Evolutionary conservation across 768 basidiomycete genomes (phyloP), one percentile per base, ranked within the genome.

Genomic region (Ephemerocybe angulata): DNA sequence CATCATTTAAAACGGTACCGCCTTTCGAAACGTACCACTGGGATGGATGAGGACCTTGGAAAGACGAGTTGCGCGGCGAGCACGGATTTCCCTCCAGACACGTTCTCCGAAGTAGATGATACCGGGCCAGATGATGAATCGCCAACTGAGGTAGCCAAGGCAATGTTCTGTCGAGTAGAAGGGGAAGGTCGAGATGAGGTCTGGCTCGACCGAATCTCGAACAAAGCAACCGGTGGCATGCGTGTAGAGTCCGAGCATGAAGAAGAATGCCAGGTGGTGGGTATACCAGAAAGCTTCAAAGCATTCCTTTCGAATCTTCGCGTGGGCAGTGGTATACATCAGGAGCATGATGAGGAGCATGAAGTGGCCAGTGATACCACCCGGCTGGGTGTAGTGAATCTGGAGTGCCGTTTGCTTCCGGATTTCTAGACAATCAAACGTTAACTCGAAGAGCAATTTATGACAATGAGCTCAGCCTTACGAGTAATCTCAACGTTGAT

Each of bases 241-340:
- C 21, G 89, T 81, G 71, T 89, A 96, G 44, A 97, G 82, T 29
- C 84, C 90, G 57, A 95, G 76, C 85, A 95, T 90, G 76, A 95
- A 94, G 75, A 94, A 91, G 79, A 94, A 92, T 11, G 90, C 91
- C 37, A 94, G 83, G 62, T 95, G 94, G 60, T 96, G 94, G 30
- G 93, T 94, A 70, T 94, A 96, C 93, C 93, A 96, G 77, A 98
- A 98, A 1, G 84, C 91, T 70, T 98, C 94, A 71, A 95, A 97
- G 75, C 86, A 90, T 70, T 93, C 90, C 57, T 81, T 70, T 61
- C 94, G 88, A 59, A 98, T 86, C 71, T 89, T 93, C 65, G 83
- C 79, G 70, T 94, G 91, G 3, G 94, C 93, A 21, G 93, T 94
- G 37, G 89, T 83, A 69, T 95, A 96, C 81, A 96, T 93, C 63